These are phyloP conservation scores for Cercospora sp. DNA, from an alignment of 2,329 filamentous ascomycete genomes.

Conservation along the genomic window DNA sequence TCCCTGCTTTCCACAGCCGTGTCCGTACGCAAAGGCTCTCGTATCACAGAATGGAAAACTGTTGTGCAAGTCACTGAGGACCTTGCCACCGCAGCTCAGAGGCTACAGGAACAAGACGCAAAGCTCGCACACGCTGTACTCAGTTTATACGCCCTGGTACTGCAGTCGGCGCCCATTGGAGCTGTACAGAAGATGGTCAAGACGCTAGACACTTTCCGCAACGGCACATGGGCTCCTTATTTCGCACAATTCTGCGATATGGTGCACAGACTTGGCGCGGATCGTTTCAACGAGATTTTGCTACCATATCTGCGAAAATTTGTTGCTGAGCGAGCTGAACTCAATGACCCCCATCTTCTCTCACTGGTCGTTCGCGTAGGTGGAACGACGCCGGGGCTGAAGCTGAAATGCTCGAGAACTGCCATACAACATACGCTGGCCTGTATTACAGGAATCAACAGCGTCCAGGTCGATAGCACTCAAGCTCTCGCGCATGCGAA, in stretches of 20 bases:
- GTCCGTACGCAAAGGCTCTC: conserved; percentile 78
- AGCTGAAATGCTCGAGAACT: conserved; percentile 15
- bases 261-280: conserved; percentile 69
- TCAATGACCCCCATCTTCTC: conserved; percentile 10
- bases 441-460: neutral
- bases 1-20: conserved; percentile 65
- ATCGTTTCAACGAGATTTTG: conserved; percentile 76
- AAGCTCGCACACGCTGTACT: conserved; percentile 43
- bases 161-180: conserved; percentile 78
- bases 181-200: conserved; percentile 70
- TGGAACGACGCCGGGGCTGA: conserved; percentile 11
- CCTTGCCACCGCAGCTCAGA: conserved; percentile 35
- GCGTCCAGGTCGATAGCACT: neutral
- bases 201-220: conserved; percentile 63
- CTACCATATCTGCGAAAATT: conserved; percentile 83
- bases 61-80: conserved; percentile 53
- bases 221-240: conserved; percentile 64
- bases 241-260: conserved; percentile 86
- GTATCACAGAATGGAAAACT: conserved; percentile 70
- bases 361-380: conserved; percentile 20
- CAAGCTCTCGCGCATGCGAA: conserved; percentile 19
- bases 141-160: conserved; percentile 59
- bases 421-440: neutral
- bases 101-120: conserved; percentile 23
- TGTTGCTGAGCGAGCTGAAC: conserved; percentile 56